Evolutionary conservation across 1,139 yeast species (phyloP).

Genomic region (Chernovozyma sophiae-reginae): DNA sequence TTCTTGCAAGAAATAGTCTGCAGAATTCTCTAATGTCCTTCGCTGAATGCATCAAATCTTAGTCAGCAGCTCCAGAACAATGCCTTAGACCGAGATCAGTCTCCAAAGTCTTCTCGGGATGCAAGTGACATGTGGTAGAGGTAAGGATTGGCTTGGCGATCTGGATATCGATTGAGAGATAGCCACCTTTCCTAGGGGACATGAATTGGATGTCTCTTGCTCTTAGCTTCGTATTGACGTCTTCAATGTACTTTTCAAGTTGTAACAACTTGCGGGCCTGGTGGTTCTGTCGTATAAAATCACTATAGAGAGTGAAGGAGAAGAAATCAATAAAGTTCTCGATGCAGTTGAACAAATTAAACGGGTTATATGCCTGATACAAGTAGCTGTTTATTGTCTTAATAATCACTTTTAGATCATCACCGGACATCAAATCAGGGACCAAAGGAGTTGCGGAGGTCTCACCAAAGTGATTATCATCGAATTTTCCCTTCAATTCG

Average conservation of each 20-base stretch:
- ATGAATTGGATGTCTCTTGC: conserved; percentile 37
- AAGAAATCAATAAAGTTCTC: conserved; percentile 45
- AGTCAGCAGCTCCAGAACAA: no score
- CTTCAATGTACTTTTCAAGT: conserved; percentile 44
- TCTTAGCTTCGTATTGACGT: neutral
- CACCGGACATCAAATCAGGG: conserved; percentile 27
- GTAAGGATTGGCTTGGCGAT: conserved; percentile 9
- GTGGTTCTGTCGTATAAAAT: conserved; percentile 15
- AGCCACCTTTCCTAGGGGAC: conserved; percentile 55
- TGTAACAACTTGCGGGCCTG: conserved; percentile 26
- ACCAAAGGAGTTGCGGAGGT: conserved; percentile 56
- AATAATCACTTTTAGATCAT: conserved; percentile 41
- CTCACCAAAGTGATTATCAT: conserved; percentile 44
- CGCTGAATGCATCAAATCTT: no score
- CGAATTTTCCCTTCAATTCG: conserved; percentile 28
- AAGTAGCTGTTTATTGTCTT: conserved; percentile 42
- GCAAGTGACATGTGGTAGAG: no score
- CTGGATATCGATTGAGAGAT: conserved; percentile 47
- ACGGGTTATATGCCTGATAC: conserved; percentile 37
- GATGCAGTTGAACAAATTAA: conserved; percentile 27
- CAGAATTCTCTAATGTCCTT: no score
- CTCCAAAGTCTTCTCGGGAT: no score
- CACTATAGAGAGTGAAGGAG: conserved; percentile 33
- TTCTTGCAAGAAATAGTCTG: no score
- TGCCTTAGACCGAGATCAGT: no score